phyloP scores from a whole-genome alignment of 2,329 filamentous ascomycete species.

The Pezicula rhizophila region DNA sequence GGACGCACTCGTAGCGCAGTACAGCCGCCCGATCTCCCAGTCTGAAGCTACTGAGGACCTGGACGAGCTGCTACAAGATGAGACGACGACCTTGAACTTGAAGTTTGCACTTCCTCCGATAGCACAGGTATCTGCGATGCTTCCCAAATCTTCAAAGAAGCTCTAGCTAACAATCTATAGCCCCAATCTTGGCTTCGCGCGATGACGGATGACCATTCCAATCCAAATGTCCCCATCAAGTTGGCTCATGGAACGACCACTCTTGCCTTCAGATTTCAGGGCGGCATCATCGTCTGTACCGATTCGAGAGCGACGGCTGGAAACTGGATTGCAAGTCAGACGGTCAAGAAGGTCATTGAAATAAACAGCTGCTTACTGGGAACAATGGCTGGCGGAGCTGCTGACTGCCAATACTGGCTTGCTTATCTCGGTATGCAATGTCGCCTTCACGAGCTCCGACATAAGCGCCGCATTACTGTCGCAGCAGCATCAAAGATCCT shows the following conservation, averaged over 20 bases:
- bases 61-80: constrained; percentile 60
- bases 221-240: constrained; percentile 97
- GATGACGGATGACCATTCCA: constrained; percentile 93
- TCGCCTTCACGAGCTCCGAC: constrained; percentile 95
- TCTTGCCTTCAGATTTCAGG: constrained; percentile 95
- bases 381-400: constrained; percentile 97
- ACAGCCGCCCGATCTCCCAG: constrained; percentile 72
- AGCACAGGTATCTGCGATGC: constrained; percentile 51
- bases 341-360: constrained; percentile 99
- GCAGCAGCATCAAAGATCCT: constrained; percentile 97
- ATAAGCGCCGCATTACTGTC: constrained; percentile 98
- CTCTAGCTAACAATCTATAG: constrained; percentile 35
- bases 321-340: constrained; percentile 99
- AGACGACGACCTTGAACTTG: constrained; percentile 71
- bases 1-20: constrained; percentile 90
- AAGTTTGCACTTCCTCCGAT: constrained; percentile 95
- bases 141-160: background rate
- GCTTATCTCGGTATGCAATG: constrained; percentile 99
- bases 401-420: constrained; percentile 99
- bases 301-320: constrained; percentile 95
- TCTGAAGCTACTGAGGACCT: constrained; percentile 68
- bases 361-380: constrained; percentile 92
- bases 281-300: constrained; percentile 96
- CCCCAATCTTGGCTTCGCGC: constrained; percentile 92
- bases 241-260: constrained; percentile 98